These are phyloP conservation scores for Piromyces finnis DNA, from an alignment of 192 early-diverging fungal species.

Conservation along the genomic window DNA sequence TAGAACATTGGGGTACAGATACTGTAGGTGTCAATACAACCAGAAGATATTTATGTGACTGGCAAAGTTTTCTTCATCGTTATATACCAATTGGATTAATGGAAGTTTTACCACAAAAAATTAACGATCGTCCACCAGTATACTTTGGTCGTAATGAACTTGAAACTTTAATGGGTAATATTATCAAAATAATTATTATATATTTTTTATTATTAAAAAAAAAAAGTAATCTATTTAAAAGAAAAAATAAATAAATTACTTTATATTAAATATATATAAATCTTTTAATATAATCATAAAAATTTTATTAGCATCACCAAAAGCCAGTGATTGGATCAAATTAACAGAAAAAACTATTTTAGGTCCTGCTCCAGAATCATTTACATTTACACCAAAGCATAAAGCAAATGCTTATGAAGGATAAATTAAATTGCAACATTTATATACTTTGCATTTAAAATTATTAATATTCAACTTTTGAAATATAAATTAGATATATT, in stretches of 20 bases:
- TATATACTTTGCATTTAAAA: too few species aligned
- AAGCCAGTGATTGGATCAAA: conserved; percentile 77
- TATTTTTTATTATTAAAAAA: too few species aligned
- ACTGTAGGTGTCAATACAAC: conserved; percentile 65
- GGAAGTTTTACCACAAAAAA: conserved; percentile 78
- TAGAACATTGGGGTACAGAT: conserved; percentile 93
- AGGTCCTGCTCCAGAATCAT: conserved; percentile 71
- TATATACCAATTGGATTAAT: conserved; percentile 86
- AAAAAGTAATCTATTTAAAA: too few species aligned
- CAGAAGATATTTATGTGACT: conserved; percentile 60
- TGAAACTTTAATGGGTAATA: conserved; percentile 81
- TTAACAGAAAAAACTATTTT: conserved; percentile 66
- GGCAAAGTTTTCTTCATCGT: conserved; percentile 50
- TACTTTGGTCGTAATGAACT: conserved; percentile 76
- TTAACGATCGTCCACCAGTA: conserved; percentile 76
- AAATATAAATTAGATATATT: too few species aligned
- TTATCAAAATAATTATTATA: too few species aligned
- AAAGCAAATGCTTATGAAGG: neutral
- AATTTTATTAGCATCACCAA: conserved; percentile 3
- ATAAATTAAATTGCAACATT: too few species aligned
- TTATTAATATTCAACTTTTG: too few species aligned
- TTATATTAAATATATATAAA: too few species aligned
- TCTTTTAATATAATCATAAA: too few species aligned
- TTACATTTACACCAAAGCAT: conserved; percentile 76
- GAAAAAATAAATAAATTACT: too few species aligned